A percentile compares a stretch with the other conserved stretches of the same genome.
phyloP scores from a whole-genome alignment of 2,329 filamentous ascomycete genomes.

The Byssochlamys sp. region DNA sequence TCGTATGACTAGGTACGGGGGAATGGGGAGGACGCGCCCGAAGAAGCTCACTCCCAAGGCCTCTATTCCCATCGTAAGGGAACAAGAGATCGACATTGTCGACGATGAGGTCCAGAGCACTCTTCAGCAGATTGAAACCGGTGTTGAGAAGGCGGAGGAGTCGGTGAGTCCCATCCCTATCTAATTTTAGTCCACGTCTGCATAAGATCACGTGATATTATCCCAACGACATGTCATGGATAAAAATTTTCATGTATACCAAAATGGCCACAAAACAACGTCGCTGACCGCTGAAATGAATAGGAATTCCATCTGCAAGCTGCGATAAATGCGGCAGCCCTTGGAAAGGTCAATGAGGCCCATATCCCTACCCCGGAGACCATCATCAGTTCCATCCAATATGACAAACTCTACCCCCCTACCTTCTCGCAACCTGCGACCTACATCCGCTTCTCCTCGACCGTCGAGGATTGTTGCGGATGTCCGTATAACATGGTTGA shows the following conservation, averaged over 20 bases:
- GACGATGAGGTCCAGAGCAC: constrained; percentile 77
- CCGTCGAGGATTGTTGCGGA: constrained; percentile 87
- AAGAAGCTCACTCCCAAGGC: constrained; percentile 84
- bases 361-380: constrained; percentile 61
- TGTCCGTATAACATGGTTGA: constrained; percentile 89
- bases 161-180: constrained; percentile 60
- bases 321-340: constrained; percentile 57
- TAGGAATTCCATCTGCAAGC: constrained; percentile 94
- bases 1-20: constrained; percentile 37
- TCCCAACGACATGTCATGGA: constrained; percentile 18
- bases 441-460: constrained; percentile 96
- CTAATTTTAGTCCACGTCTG: constrained; percentile 25
- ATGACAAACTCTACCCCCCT: constrained; percentile 77
- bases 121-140: constrained; percentile 78
- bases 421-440: constrained; percentile 75
- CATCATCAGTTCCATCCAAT: constrained; percentile 58
- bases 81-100: constrained; percentile 81
- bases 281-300: constrained; percentile 14
- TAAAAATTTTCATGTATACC: constrained; percentile 15
- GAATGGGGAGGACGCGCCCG: constrained; percentile 40
- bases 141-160: constrained; percentile 94
- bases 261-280: constrained; percentile 8
- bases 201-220: constrained; percentile 29
- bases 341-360: constrained; percentile 52
- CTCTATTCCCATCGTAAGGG: constrained; percentile 73